Evolutionary conservation across 2,329 filamentous ascomycete species (phyloP), one percentile per base, ranked within the genome.

Genomic region (Diaporthe sp.): DNA sequence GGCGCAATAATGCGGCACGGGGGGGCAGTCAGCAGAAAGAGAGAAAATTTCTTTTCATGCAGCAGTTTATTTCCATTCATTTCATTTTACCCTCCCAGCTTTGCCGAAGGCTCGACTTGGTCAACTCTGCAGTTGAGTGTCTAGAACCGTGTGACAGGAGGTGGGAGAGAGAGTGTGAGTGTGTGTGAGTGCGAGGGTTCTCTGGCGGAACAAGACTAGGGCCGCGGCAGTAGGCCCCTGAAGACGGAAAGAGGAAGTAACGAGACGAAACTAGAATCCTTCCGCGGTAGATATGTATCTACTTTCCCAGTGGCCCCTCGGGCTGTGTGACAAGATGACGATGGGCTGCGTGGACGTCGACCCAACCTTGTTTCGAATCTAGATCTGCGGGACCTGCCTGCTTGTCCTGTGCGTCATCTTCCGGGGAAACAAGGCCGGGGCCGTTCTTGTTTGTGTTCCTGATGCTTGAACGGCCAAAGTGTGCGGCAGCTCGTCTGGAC

Each of bases 291-390:
- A 39, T 39, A 39, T 39, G 37, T 39, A 51, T 22, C 44, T 68
- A 28, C 63, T 53, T 37, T 68, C 6, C 9, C 22, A 10, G 31
- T 34, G 31, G 12, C 63, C 63, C 22, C 25, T 22, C 4, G 8
- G 63, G 47, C 44, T 70, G 47, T 55, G 47, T n/a, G 13, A 42
- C 61, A 65, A 31, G n/a, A 31, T 49, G 34, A 20, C 12, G n/a
- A 28, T 25, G 31, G 49, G 65, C 25, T 55, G 34, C 65, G 65
- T 53, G n/a, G 22, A 28, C 65, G 37, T 55, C 34, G 65, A 55
- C 65, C 65, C 34, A 42, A 55, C 49, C 34, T 42, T 22, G 65
- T 70, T 70, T 70, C 65, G 65, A 49, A 70, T 70, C 65, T 70
- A 55, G 65, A 70, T 70, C 65, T 55, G 65, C 22, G 22, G n/a